These are phyloP conservation scores for Hordeum marinum DNA, from an alignment of 176 grass and related monocot genomes.

Conservation along the genomic window DNA sequence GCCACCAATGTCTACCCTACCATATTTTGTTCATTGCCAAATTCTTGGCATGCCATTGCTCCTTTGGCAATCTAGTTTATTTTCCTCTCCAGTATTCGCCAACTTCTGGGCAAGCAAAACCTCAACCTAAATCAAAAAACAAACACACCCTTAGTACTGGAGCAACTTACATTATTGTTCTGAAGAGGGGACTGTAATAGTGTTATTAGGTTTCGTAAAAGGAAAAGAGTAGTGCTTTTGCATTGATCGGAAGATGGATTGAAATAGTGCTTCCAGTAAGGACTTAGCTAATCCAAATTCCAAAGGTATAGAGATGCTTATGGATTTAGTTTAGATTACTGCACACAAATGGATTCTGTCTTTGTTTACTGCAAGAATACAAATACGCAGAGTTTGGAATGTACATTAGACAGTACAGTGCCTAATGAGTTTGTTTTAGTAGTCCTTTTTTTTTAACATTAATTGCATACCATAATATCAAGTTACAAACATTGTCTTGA, in stretches of 20 bases:
- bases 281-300: not conserved
- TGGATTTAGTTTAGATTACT: not conserved
- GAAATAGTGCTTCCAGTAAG: not conserved
- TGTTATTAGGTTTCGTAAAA: not conserved
- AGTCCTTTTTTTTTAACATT: not conserved
- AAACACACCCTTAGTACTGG: not conserved
- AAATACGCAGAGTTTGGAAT: not conserved
- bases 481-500: not conserved
- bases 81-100: not conserved
- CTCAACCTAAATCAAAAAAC: not conserved
- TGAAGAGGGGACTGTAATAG: not conserved
- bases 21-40: not conserved
- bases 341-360: not conserved
- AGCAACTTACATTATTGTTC: not conserved
- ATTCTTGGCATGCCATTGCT: not conserved
- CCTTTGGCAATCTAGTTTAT: not conserved
- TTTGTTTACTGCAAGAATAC: slow-evolving; percentile 1
- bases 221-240: not conserved
- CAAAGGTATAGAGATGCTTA: not conserved
- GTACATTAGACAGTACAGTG: not conserved
- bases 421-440: not conserved
- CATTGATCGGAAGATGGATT: not conserved
- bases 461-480: not conserved
- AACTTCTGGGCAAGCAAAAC: not conserved
- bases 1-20: not conserved